Base-by-base conservation (phyloP, 108 stramenopile species). In the Cyclotella cryptica region DNA sequence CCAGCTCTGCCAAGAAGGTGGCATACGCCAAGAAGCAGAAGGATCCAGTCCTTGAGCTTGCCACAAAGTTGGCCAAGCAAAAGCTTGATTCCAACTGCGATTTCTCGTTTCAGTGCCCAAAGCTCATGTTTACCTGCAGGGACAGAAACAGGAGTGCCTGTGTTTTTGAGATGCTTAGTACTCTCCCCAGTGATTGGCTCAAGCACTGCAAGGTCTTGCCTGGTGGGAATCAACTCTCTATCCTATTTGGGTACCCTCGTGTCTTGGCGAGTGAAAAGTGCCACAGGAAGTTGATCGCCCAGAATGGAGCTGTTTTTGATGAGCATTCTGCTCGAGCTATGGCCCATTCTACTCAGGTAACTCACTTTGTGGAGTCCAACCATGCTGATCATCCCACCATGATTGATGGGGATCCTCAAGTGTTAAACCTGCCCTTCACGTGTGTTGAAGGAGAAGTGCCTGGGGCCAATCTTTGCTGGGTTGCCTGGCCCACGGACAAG, bases 61-160 rank as follows among this genome's bases (percentile, higher is more conserved):
- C 49, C 8, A 51, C 17, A 19, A 17, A 51, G 49, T 51, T 51
- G 49, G 49, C 49, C 49, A 51, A 51, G 49, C 17, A 51, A 17
- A 51, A 51, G 19, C 17, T 51, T 19, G 49, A 51, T 17, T 17
- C 17, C 49, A 51, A 51, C 49, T 51, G 49, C 8, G 19, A 19
- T 19, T 51, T 51, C 49, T 19, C n/a, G n/a, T 51, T 19, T 19
- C 17, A 19, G 17, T 51, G 3, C 49, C 49, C 49, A 3, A 51
- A 51, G 49, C n/a, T 51, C n/a, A 51, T 51, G 49, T 51, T 51
- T 51, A 51, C 49, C 19, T 51, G 49, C 49, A 51, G 49, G 49
- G 49, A 51, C 19, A 19, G 19, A 17, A 51, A 51, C 49, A 51
- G 19, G 49, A 19, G 19, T 51, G 49, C 6, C 49, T 51, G 49